Conservation (phyloP, 768 basidiomycete species). For the Lepiota venenata region DNA sequence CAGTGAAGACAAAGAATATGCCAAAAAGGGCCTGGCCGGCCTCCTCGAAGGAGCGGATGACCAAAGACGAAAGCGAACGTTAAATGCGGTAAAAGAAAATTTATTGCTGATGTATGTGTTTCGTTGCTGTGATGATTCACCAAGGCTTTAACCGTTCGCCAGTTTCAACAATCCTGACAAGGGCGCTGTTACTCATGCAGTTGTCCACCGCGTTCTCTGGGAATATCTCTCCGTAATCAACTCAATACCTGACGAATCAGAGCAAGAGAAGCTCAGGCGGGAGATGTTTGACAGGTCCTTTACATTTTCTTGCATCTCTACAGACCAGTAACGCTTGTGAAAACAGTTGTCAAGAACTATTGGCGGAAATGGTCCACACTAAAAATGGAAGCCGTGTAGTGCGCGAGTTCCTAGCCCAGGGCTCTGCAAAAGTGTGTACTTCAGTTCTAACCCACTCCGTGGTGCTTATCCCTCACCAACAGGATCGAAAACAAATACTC, state of each 20-base stretch:
- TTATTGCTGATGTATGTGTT: slow-evolving; percentile 66
- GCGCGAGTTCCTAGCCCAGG: slow-evolving; percentile 79
- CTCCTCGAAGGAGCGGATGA: slow-evolving; percentile 61
- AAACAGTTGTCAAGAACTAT: slow-evolving; percentile 71
- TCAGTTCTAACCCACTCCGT: not conserved
- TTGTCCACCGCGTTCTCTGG: slow-evolving; percentile 85
- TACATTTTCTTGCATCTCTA: slow-evolving; percentile 12
- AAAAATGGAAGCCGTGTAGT: slow-evolving; percentile 86
- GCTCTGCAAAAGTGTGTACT: slow-evolving; percentile 69
- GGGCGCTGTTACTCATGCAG: slow-evolving; percentile 79
- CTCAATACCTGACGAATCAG: slow-evolving; percentile 54
- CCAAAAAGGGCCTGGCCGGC: slow-evolving; percentile 65
- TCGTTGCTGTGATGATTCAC: slow-evolving; percentile 2
- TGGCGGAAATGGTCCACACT: slow-evolving; percentile 94
- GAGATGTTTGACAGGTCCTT: slow-evolving; percentile 78
- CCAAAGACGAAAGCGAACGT: slow-evolving; percentile 63
- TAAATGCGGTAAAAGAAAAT: slow-evolving; percentile 70
- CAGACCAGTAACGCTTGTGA: not conserved
- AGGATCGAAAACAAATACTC: slow-evolving; percentile 91
- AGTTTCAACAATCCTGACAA: slow-evolving; percentile 94
- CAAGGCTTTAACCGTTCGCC: not conserved
- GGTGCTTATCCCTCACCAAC: not conserved
- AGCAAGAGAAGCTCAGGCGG: slow-evolving; percentile 68
- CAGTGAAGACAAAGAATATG: slow-evolving; percentile 58
- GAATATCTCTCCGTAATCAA: slow-evolving; percentile 74